Conservation (phyloP, 1,139 yeast genomes). For the Yamadazyma buinensis region DNA sequence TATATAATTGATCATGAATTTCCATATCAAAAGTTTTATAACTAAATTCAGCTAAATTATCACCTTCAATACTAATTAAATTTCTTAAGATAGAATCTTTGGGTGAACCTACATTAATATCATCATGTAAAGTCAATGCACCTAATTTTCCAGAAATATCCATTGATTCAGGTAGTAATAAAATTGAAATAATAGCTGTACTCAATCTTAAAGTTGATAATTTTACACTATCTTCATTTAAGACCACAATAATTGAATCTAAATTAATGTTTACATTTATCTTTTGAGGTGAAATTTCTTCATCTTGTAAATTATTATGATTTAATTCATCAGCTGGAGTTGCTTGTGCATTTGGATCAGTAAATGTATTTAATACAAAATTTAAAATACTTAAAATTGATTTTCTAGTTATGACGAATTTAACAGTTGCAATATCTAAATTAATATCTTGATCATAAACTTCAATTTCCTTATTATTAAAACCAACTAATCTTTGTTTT, state of each 20-base stretch:
- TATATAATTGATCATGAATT: conserved; percentile 46
- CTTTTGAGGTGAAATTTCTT: conserved; percentile 62
- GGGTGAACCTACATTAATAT: conserved; percentile 60
- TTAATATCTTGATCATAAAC: conserved; percentile 75
- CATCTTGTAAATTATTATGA: conserved; percentile 56
- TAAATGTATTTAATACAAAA: conserved; percentile 80
- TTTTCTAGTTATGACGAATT: conserved; percentile 71
- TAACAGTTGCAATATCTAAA: conserved; percentile 77
- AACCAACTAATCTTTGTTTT: conserved; percentile 58
- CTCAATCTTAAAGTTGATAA: conserved; percentile 77
- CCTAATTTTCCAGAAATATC: conserved; percentile 76
- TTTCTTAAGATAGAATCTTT: conserved; percentile 59
- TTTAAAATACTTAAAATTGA: conserved; percentile 77
- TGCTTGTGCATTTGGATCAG: conserved; percentile 70
- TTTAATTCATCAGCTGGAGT: conserved; percentile 65
- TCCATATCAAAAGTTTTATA: conserved; percentile 77
- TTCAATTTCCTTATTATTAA: conserved; percentile 55
- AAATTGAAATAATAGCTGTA: conserved; percentile 64
- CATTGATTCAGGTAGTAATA: conserved; percentile 74
- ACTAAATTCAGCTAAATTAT: conserved; percentile 74
- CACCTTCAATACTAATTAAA: conserved; percentile 76
- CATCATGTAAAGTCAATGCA: conserved; percentile 75
- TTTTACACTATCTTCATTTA: conserved; percentile 81
- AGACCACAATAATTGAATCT: conserved; percentile 68
- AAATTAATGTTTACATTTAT: conserved; percentile 66